Evolutionary conservation across 2,329 filamentous ascomycete species (phyloP), one percentile per base, ranked within the genome.

Genomic region (Helicocarpus griseus): DNA sequence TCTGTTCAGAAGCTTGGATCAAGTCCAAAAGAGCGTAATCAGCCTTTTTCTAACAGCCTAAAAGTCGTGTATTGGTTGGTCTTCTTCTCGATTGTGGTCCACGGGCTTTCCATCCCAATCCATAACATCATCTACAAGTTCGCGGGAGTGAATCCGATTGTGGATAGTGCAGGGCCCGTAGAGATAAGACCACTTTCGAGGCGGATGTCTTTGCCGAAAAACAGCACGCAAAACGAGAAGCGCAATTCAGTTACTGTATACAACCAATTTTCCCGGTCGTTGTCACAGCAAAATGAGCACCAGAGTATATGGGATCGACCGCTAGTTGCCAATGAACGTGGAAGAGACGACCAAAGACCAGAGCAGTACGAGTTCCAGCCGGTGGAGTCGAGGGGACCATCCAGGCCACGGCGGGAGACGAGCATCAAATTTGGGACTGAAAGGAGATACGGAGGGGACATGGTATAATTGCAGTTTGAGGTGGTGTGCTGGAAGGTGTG

Each of bases 61-160:
- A n/a, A 38, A 67, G 69, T 72, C 5, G 72, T 74, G 1, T 75
- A 74, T 56, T 74, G 66, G 63, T 66, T 74, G 3, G 72, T 74
- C 0, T 57, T 73, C 21, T 69, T 69, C 55, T 69, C 65, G 1
- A 65, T 70, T 28, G 53, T 71, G 9, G 56, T 67, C n/a, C 69
- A 71, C 53, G 68, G 68, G 8, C 54, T 71, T 11, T 70, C 68
- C 1, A 64, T 70, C 19, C 69, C 69, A 0, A 51, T 60, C 2
- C 61, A 70, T 19, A 64, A 66, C 53, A 44, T 56, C 7, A 54
- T 69, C 39, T 68, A 69, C 53, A 61, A 56, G 46, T 54, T 57
- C 24, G 57, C 62, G 40, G 56, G 57, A n/a, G 64, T 70, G 7
- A 57, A 58, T 3, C 58, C 52, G 2, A 60, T 71, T 26, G 54